phyloP scores from a whole-genome alignment of 441 rosid genomes.

The Pelargonium australe region DNA sequence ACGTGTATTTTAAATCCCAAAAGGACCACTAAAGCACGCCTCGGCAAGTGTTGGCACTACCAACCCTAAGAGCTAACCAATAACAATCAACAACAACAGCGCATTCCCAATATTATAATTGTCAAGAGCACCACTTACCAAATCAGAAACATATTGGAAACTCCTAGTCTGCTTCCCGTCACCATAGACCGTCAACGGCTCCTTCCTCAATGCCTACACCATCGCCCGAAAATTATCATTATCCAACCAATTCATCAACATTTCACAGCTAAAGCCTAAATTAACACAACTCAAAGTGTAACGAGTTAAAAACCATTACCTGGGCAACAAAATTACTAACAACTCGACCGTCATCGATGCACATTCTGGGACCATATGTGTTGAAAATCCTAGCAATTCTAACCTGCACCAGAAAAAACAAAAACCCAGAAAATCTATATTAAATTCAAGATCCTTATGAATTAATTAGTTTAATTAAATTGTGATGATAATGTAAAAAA shows the following conservation, averaged over 20 bases:
- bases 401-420: slow-evolving; percentile 37
- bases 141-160: slow-evolving; percentile 88
- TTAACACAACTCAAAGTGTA: neutral
- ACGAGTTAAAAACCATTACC: slow-evolving; percentile 28
- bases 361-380: slow-evolving; percentile 90
- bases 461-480: neutral
- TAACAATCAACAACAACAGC: neutral
- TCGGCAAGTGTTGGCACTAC: neutral
- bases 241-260: neutral
- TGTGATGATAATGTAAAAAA: neutral
- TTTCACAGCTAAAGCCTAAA: neutral
- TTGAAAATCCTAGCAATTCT: slow-evolving; percentile 89
- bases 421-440: neutral
- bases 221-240: slow-evolving; percentile 16
- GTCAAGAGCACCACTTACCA: slow-evolving; percentile 37
- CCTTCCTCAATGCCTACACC: slow-evolving; percentile 81
- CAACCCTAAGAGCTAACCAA: neutral
- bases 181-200: slow-evolving; percentile 89
- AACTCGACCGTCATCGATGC: slow-evolving; percentile 90
- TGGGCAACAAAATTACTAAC: slow-evolving; percentile 95
- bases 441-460: neutral
- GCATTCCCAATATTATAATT: neutral
- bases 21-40: neutral
- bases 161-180: slow-evolving; percentile 97
- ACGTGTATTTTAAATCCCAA: neutral